Percentiles rank a stretch among this genome's conserved stretches.
phyloP scores from a whole-genome alignment of 352 stramenopile species.

The Achlya hypogyna region DNA sequence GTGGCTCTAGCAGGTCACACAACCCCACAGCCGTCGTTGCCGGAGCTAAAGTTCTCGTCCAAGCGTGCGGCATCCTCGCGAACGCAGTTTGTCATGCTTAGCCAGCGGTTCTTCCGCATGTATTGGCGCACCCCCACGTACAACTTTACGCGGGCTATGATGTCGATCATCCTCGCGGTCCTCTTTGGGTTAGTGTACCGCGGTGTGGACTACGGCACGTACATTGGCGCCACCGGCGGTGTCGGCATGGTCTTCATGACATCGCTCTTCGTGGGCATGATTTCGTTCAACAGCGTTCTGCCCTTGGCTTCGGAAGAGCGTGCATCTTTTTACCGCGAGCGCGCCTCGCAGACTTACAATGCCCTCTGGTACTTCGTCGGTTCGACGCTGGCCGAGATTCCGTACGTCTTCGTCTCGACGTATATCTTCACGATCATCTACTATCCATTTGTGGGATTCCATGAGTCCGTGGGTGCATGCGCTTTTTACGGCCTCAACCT shows the following conservation, averaged over 20 bases:
- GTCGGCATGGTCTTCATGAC: conserved; percentile 47
- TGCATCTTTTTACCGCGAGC: conserved; percentile 84
- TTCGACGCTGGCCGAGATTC: no score
- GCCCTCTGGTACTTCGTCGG: conserved; percentile 50
- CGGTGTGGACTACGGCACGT: conserved; percentile 7
- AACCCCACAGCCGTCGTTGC: conserved; percentile 39
- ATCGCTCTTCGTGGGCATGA: conserved; percentile 72
- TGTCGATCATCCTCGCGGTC: conserved; percentile 35
- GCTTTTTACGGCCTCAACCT: conserved; percentile 62
- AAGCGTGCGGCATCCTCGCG: conserved; percentile 29
- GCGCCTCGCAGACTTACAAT: no score
- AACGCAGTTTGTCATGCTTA: conserved; percentile 12
- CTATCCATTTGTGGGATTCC: conserved; percentile 41
- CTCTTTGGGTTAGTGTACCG: conserved; percentile 41
- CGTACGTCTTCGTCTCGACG: conserved; percentile 30
- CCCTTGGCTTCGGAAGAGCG: conserved; percentile 77
- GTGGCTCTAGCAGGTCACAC: conserved; percentile 31
- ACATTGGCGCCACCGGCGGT: not conserved
- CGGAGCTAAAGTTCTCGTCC: conserved; percentile 24
- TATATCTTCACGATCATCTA: conserved; percentile 35
- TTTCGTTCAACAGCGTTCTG: conserved; percentile 54
- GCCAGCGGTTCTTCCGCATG: conserved; percentile 19
- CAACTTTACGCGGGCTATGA: conserved; percentile 37
- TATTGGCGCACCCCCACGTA: conserved; percentile 43
- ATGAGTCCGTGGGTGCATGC: conserved; percentile 20